phyloP scores from a whole-genome alignment of 2,329 filamentous ascomycete genomes.

The Diaporthe sp. region DNA sequence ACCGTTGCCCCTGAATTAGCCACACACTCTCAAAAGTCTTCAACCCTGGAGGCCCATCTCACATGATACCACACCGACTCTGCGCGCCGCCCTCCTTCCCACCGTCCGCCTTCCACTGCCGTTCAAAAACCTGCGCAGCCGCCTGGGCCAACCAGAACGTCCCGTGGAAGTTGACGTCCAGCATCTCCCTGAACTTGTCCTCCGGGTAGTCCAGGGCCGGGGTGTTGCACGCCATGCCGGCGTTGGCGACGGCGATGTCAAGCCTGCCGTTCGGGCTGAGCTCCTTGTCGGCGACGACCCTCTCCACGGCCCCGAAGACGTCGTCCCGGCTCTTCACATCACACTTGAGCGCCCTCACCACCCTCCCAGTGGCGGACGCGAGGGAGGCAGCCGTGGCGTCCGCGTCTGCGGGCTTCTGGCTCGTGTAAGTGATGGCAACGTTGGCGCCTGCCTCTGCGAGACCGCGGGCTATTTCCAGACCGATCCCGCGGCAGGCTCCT shows the following conservation, averaged over 20 bases:
- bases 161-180: conserved; percentile 58
- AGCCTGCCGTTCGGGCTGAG: conserved; percentile 48
- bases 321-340: conserved; percentile 51
- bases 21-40: background rate
- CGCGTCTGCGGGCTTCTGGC: conserved; percentile 47
- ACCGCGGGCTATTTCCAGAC: conserved; percentile 50
- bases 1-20: background rate
- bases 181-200: conserved; percentile 54
- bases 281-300: conserved; percentile 54
- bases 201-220: conserved; percentile 57
- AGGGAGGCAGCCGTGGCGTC: conserved; percentile 45
- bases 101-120: conserved; percentile 48
- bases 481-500: conserved; percentile 50
- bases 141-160: conserved; percentile 60
- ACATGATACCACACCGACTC: conserved; percentile 53
- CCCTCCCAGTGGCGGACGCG: conserved; percentile 41
- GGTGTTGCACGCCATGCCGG: conserved; percentile 55
- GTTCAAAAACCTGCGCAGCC: conserved; percentile 55
- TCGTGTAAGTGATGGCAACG: conserved; percentile 51
- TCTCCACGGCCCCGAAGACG: conserved; percentile 50
- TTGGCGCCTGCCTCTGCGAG: conserved; percentile 49
- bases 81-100: conserved; percentile 35
- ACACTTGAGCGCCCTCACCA: conserved; percentile 54
- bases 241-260: conserved; percentile 59
- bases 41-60: background rate